Base-by-base conservation (phyloP, 1,284 basidiomycete genomes). In the Microbotryum intermedium region DNA sequence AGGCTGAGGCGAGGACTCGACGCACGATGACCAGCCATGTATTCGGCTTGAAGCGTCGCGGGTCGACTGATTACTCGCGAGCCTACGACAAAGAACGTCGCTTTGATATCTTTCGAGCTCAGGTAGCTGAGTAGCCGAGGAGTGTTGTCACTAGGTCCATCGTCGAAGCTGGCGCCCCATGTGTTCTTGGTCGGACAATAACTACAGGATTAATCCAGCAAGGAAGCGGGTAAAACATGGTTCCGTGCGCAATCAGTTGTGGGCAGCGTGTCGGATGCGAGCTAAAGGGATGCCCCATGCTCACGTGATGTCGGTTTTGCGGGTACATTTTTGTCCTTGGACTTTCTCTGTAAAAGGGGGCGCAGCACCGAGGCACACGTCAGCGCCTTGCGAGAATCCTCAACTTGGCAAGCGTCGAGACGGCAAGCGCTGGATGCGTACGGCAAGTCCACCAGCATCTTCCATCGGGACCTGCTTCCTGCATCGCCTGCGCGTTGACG, bases 1-100 rank as follows among this genome's bases (percentile, higher is more conserved):
- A 5, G 29, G 29, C 29, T 30, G 29, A 30, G 10, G 10, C 29
- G 29, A 30, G 10, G 10, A 10, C 29, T 30, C 34, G 64, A 42
- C 29, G 59, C 57, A 23, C 29, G 29, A 43, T 64, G 55, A 26
- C 59, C 61, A 21, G 50, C 56, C 58, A 66, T 58, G 52, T 66
- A 64, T 46, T 61, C 89, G 67, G 87, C 84, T 51, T 86, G 76
- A 34, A 95, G 80, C 66, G 90, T 82, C 13, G 79, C 72, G 11
- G 90, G 87, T 60, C 83, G 81, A 64, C 88, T 86, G 65, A 93
- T 81, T 65, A 87, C 85, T 67, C 91, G 87, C 39, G 89, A 92
- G 58, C 90, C 91, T 21, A 94, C 84, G 51, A 90, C 84, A 77
- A 93, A 95, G 80, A 95, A 94, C 4, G 91, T 94, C 5, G 90